Base-by-base conservation (phyloP, 768 basidiomycete species). In the Boletus edulis region DNA sequence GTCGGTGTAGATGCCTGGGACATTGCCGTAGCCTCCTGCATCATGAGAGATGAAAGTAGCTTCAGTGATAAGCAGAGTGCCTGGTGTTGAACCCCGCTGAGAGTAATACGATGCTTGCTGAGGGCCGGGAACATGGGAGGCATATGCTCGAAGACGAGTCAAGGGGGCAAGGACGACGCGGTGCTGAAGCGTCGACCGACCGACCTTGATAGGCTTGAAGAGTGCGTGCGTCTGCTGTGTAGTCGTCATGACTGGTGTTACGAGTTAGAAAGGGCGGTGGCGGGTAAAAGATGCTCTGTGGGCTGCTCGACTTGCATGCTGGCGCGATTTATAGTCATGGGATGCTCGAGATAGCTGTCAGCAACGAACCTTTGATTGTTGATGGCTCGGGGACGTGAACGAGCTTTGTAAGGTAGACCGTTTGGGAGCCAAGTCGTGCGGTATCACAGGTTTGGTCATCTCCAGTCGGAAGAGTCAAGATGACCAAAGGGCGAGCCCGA, bases 61-160 rank as follows among this genome's bases (percentile, higher is more conserved):
- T 29, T 29, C 40, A 2, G 81, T 70, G 54, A 87, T 76, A 41
- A 82, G 66, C 5, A 86, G 68, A 0, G 81, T 83, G 0, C 84
- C 84, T 0, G 78, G 76, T 1, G 67, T 61, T 37, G 70, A 69
- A 5, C 70, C 73, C 1, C 81, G 76, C 61, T 83, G 82, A 4
- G 66, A 52, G 62, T 82, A 82, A 64, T 81, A 82, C 18, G 73
- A 65, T 32, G 70, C 64, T 17, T 72, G 71, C 4, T 77, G 52
- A 8, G 70, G 71, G 4, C 72, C 68, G 9, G 67, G 76, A 4
- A 75, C 27, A 29, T 76, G 75, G 14, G 54, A 50, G 12, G 59
- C 58, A 31, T 70, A 8, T 5, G 40, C 49, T 6, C 49, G 49
- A 10, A 41, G 31, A 15, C 39, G 49, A 0, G 49, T 29, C 27